phyloP scores from a whole-genome alignment of 495 filamentous ascomycete genomes.

The Penicillium roqueforti region DNA sequence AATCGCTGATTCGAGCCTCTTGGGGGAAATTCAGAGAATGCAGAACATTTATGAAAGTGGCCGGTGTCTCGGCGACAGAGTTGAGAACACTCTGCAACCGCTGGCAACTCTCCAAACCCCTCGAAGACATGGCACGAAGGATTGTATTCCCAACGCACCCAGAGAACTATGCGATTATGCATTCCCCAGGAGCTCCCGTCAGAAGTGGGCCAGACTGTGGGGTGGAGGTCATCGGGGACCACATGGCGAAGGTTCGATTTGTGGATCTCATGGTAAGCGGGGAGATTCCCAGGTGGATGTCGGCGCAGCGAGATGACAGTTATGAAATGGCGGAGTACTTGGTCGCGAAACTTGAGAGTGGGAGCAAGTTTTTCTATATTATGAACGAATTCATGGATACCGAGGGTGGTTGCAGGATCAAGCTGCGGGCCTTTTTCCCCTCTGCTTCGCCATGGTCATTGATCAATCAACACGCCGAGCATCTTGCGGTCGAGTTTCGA shows the following conservation, averaged over 20 bases:
- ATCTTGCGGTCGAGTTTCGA: constrained; percentile 5
- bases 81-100: background rate
- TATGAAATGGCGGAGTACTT: constrained; percentile 3
- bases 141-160: constrained; percentile 4
- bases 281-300: background rate
- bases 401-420: constrained; percentile 1
- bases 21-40: background rate
- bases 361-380: constrained; percentile 5
- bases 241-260: constrained; percentile 4
- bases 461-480: constrained; percentile 1
- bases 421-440: constrained; percentile 1
- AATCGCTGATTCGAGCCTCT: background rate
- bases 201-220: background rate
- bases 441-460: constrained; percentile 1
- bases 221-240: constrained; percentile 4
- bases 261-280: background rate
- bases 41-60: background rate
- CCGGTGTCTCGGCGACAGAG: constrained; percentile 1
- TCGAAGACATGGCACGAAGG: background rate
- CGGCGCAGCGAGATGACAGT: background rate
- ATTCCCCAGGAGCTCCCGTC: background rate
- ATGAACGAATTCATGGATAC: constrained; percentile 7
- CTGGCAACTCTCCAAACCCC: background rate
- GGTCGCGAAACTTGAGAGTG: constrained; percentile 1
- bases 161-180: constrained; percentile 1